Conservation (phyloP, 1,139 yeast species). For the Kodamaea fungicola region DNA sequence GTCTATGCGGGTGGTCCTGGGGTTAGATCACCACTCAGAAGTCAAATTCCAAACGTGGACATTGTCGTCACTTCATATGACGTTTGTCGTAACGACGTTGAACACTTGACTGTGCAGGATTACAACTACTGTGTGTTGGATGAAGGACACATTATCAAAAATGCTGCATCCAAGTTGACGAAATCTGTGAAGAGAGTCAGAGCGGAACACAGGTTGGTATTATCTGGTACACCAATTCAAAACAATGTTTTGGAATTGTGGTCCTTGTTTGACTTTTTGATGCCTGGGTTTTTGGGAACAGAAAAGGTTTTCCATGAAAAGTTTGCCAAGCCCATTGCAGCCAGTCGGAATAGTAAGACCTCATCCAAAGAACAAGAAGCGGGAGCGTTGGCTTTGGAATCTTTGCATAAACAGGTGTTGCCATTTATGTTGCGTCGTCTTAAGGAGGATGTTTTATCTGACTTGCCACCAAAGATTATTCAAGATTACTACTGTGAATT, state of each 20-base stretch:
- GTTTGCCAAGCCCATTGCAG: conserved; percentile 96
- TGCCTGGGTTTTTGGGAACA: conserved; percentile 98
- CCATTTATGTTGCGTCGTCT: conserved; percentile 95
- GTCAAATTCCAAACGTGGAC: conserved; percentile 58
- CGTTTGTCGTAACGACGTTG: conserved; percentile 89
- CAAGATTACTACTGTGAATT: conserved; percentile 97
- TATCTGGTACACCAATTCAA: conserved; percentile 98
- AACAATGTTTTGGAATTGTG: conserved; percentile 94
- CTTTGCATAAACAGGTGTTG: conserved; percentile 90
- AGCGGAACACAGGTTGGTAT: conserved; percentile 85
- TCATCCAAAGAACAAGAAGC: conserved; percentile 95
- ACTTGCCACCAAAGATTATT: conserved; percentile 95
- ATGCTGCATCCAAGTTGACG: conserved; percentile 82
- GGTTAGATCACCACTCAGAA: conserved; percentile 57
- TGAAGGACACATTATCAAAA: conserved; percentile 97
- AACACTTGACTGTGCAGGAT: conserved; percentile 54
- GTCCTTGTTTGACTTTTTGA: conserved; percentile 94
- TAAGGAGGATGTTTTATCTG: conserved; percentile 94
- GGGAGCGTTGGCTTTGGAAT: conserved; percentile 93
- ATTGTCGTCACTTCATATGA: conserved; percentile 94
- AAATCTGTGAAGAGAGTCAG: conserved; percentile 77
- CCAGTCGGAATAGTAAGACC: conserved; percentile 85
- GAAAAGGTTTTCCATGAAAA: conserved; percentile 93
- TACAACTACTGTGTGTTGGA: conserved; percentile 95
- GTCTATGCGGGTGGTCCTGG: conserved; percentile 94